phyloP scores from a whole-genome alignment of 2,329 filamentous ascomycete species.

The Nectriaceae sp. region DNA sequence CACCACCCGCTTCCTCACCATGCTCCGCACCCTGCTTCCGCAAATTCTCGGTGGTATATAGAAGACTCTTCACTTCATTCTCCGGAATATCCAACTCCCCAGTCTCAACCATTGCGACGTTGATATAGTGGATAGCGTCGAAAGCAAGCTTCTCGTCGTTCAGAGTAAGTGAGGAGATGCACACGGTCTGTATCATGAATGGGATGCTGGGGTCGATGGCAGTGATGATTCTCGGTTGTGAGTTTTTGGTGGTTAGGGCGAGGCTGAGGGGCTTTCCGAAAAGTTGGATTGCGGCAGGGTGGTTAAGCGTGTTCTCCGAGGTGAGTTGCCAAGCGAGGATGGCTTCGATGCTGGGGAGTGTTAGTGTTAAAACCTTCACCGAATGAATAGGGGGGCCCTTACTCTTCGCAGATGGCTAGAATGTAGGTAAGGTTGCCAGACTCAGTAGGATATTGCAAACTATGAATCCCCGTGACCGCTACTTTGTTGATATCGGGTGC shows the following conservation, averaged over 20 bases:
- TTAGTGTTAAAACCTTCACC: slow-evolving; percentile 9
- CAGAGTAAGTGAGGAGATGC: slow-evolving; percentile 32
- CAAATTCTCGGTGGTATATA: slow-evolving; percentile 50
- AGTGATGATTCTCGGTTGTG: slow-evolving; percentile 37
- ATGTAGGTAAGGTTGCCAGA: slow-evolving; percentile 37
- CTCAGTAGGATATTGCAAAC: slow-evolving; percentile 34
- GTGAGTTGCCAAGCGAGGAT: slow-evolving; percentile 66
- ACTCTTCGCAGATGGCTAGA: slow-evolving; percentile 61
- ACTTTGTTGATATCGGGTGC: slow-evolving; percentile 40
- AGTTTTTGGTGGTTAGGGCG: slow-evolving; percentile 27
- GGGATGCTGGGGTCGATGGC: slow-evolving; percentile 40
- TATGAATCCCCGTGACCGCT: slow-evolving; percentile 48
- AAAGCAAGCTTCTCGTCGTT: slow-evolving; percentile 35
- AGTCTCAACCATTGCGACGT: slow-evolving; percentile 26
- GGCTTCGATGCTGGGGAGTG: slow-evolving; percentile 52
- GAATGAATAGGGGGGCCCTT: slow-evolving; percentile 24
- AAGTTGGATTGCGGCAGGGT: slow-evolving; percentile 51
- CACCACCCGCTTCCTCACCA: slow-evolving; percentile 23
- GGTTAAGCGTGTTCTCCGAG: slow-evolving; percentile 48
- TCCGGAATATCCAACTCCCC: slow-evolving; percentile 37
- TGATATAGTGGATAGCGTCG: slow-evolving; percentile 26
- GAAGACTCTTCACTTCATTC: slow-evolving; percentile 42
- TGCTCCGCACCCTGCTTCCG: slow-evolving; percentile 42
- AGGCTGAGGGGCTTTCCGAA: slow-evolving; percentile 67
- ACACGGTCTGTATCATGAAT: slow-evolving; percentile 31